phyloP scores from a whole-genome alignment of 225 moss, liverwort and hornwort species.

The Asterella californica region DNA sequence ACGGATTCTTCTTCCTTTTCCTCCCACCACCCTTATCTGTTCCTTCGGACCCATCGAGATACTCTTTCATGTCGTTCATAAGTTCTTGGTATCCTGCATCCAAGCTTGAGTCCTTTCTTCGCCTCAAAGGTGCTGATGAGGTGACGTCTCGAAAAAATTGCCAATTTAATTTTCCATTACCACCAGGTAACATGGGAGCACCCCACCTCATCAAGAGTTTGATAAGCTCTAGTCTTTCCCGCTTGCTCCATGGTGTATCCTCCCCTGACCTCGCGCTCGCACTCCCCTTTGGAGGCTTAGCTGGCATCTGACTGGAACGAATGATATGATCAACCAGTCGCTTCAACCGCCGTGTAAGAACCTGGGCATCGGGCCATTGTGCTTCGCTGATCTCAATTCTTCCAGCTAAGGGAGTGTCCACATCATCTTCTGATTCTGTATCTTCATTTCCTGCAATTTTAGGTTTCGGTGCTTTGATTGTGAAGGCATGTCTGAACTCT shows the following conservation, averaged over 20 bases:
- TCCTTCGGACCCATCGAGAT: slow-evolving; percentile 60
- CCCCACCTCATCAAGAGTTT: slow-evolving; percentile 81
- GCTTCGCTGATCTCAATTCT: slow-evolving; percentile 48
- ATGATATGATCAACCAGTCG: slow-evolving; percentile 74
- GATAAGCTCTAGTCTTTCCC: slow-evolving; percentile 71
- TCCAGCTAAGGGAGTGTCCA: slow-evolving; percentile 7
- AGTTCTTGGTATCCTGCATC: slow-evolving; percentile 76
- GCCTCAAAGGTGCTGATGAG: slow-evolving; percentile 59
- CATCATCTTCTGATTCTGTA: slow-evolving; percentile 17
- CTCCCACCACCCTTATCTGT: slow-evolving; percentile 33
- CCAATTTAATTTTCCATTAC: slow-evolving; percentile 58
- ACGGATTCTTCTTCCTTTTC: slow-evolving; percentile 11
- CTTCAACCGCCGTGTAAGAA: slow-evolving; percentile 74
- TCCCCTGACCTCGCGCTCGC: slow-evolving; percentile 53
- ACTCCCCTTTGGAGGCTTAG: slow-evolving; percentile 46
- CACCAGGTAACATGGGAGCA: slow-evolving; percentile 59
- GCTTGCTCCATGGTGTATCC: slow-evolving; percentile 72
- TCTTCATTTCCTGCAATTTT: neutral
- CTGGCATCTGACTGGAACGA: slow-evolving; percentile 64
- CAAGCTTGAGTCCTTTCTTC: slow-evolving; percentile 65
- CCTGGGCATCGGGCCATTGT: slow-evolving; percentile 78
- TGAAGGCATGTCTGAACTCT: slow-evolving; percentile 65
- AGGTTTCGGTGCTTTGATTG: neutral
- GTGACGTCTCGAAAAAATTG: slow-evolving; percentile 56
- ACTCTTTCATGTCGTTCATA: slow-evolving; percentile 67